Percentiles rank a stretch among this genome's conserved stretches.
Conservation (phyloP, 2,329 filamentous ascomycete genomes). For the Dryadomyces quercus-mongolicae region DNA sequence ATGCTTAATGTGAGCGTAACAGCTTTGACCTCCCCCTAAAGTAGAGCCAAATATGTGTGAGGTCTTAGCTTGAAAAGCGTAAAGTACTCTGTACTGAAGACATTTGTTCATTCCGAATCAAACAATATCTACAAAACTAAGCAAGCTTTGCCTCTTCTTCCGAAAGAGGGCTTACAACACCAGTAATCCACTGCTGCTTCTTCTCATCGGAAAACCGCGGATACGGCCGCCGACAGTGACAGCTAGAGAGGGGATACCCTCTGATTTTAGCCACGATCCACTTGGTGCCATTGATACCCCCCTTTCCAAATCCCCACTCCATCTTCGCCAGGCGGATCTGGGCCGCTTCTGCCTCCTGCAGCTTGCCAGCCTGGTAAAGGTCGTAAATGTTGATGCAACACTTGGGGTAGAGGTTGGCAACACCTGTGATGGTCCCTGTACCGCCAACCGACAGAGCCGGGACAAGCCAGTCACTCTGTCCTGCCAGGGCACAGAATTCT, state of each 20-base stretch:
- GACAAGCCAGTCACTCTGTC: constrained; percentile 58
- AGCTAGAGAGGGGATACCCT: constrained; percentile 38
- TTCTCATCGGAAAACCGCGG: constrained; percentile 32
- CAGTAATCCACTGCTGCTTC: constrained; percentile 30
- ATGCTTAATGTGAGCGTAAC: too few relatives aligned
- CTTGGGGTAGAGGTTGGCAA: constrained; percentile 47
- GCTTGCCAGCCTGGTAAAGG: constrained; percentile 32
- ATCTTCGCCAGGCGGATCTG: constrained; percentile 38
- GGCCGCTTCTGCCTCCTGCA: constrained; percentile 32
- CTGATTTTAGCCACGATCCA: constrained; percentile 42
- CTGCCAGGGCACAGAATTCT: constrained; percentile 54
- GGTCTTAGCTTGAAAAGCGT: too few relatives aligned
- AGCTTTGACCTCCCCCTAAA: too few relatives aligned
- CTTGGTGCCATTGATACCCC: constrained; percentile 49
- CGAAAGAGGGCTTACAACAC: constrained; percentile 2
- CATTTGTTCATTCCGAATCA: too few relatives aligned
- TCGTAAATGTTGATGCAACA: constrained; percentile 36
- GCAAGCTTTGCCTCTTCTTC: background rate
- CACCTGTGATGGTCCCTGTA: constrained; percentile 45
- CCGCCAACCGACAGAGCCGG: constrained; percentile 44
- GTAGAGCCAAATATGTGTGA: too few relatives aligned
- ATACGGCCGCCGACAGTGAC: constrained; percentile 41
- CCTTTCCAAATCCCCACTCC: constrained; percentile 45
- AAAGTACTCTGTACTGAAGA: too few relatives aligned
- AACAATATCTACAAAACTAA: too few relatives aligned